Base-by-base conservation (phyloP, 148 eudicot genomes). In the Selenicereus undatus region DNA sequence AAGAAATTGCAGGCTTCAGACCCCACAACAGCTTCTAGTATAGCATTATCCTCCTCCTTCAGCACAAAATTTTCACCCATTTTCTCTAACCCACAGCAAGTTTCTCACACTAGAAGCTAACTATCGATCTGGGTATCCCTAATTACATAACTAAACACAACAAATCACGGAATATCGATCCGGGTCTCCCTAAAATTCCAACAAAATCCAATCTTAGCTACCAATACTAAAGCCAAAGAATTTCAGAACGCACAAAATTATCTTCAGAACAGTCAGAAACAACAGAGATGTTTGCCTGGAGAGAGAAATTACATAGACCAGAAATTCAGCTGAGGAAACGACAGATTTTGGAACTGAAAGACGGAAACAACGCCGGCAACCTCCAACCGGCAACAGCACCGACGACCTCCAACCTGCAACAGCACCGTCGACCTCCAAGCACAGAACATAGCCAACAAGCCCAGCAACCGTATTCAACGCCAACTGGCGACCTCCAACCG, bases 1-100 rank as follows among this genome's bases (percentile, higher is more conserved):
- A 96, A 83, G 82, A 91, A 96, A 22, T 89, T 91, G 50, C 82
- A 88, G 39, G 94, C 95, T 62, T 96, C 99, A 58, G 26, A 80
- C 21, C 99, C 99, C 75, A 96, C 71, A 27, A 92, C 89, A 79
- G 89, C 78, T 82, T 96, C 91, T 71, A 91, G 81, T 89, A 90
- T 76, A 74, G 81, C 84, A 75, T 87, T 90, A 10, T 96, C 99
- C 77, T 86, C 95, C 54, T 89, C 94, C 70, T 83, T 91, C 83
- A 88, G 79, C 89, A 86, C 81, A 76, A 86, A 75, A 73, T 82
- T 87, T 71, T 84, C 87, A 81, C 93, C 94, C 97, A 95, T 94
- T 78, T 83, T 77, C 80, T 56, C 29, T 29, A 0, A 80, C 79
- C 81, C 71, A 39, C 43, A 66, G 51, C 54, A 42, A 45, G 9